Evolutionary conservation across 768 basidiomycete species (phyloP).

Genomic region (Russula brevipes): DNA sequence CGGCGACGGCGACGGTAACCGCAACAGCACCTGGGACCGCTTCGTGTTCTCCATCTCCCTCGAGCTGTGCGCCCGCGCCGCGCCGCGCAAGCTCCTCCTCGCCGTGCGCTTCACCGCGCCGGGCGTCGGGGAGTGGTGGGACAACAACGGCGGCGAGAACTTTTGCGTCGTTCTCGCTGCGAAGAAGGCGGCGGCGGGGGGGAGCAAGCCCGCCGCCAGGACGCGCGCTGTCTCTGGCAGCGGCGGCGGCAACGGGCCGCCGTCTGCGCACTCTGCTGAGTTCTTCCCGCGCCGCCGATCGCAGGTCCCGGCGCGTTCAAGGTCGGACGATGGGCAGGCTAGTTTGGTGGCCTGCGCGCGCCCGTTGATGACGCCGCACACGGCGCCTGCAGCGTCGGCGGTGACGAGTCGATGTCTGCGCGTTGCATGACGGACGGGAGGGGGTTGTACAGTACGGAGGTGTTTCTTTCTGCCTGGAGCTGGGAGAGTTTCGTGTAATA

Average conservation of each 20-base stretch:
- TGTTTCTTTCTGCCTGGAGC: not conserved
- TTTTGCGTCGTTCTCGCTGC: not conserved
- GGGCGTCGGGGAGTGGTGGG: constrained; percentile 16
- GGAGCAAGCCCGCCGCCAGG: not conserved
- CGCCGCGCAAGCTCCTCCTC: not conserved
- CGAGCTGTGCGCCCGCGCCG: not conserved
- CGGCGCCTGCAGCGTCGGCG: not conserved
- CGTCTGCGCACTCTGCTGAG: no score
- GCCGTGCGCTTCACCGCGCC: not conserved
- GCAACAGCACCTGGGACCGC: constrained; percentile 2
- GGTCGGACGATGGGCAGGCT: not conserved
- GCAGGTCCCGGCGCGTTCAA: no score
- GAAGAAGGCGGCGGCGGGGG: no score
- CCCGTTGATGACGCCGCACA: not conserved
- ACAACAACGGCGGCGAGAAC: constrained; percentile 12
- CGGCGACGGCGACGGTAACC: no score
- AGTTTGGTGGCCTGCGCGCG: not conserved
- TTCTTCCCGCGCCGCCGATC: no score
- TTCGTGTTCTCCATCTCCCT: constrained; percentile 15
- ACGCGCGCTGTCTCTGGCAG: no score
- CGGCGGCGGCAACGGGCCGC: no score
- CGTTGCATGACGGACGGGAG: not conserved
- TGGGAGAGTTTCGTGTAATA: not conserved
- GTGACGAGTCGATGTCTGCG: not conserved
- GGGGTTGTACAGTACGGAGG: no score